Percentiles rank a stretch among this genome's conserved stretches.
phyloP scores from a whole-genome alignment of 805 yeast species.

The Suhomyces vadensis region DNA sequence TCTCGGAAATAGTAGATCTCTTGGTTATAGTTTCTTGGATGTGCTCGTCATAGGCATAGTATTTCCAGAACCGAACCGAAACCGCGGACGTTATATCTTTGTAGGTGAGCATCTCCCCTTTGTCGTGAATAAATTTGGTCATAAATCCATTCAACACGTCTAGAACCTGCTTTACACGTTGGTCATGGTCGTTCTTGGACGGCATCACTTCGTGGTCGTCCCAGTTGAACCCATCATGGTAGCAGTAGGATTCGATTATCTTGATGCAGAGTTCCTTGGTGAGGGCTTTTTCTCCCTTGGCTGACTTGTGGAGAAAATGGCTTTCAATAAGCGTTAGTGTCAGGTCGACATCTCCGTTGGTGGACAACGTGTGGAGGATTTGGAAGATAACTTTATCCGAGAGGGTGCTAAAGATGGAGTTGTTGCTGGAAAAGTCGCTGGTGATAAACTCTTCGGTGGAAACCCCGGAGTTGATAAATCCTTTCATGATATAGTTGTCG shows the following conservation, averaged over 20 bases:
- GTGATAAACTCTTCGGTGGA: constrained; percentile 28
- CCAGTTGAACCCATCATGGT: constrained; percentile 15
- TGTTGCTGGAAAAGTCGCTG: constrained; percentile 8
- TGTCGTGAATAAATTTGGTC: constrained; percentile 14
- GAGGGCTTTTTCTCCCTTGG: constrained; percentile 35
- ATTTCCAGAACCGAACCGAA: constrained; percentile 30
- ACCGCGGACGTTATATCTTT: constrained; percentile 32
- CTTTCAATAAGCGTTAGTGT: constrained; percentile 36
- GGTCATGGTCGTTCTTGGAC: constrained; percentile 18
- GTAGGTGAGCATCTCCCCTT: constrained; percentile 17
- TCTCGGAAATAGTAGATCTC: constrained; percentile 12
- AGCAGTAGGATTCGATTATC: constrained; percentile 39
- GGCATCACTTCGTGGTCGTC: constrained; percentile 9
- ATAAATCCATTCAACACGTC: constrained; percentile 33
- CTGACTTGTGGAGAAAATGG: constrained; percentile 33
- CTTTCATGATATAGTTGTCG: constrained; percentile 31
- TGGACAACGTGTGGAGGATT: constrained; percentile 32
- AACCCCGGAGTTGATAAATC: constrained; percentile 19
- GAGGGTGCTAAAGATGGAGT: constrained; percentile 18
- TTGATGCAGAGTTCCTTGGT: constrained; percentile 33
- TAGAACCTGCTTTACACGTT: constrained; percentile 29
- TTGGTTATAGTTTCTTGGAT: constrained; percentile 17
- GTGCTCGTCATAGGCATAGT: constrained; percentile 25
- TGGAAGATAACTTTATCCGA: constrained; percentile 24
- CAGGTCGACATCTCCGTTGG: constrained; percentile 40